Conservation (phyloP, 208 protist species). For the Leishmania tarentolae region DNA sequence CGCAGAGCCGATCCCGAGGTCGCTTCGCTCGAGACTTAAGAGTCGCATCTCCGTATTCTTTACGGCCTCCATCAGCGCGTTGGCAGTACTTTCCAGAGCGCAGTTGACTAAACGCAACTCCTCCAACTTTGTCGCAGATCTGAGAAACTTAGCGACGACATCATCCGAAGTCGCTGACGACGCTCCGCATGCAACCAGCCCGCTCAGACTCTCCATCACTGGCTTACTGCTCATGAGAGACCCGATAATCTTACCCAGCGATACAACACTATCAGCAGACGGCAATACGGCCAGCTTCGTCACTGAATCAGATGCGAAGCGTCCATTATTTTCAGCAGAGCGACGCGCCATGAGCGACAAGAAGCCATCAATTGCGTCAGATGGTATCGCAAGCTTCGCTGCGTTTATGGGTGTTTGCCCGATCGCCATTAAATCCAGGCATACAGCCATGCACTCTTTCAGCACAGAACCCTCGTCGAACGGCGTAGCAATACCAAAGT, state of each 20-base stretch:
- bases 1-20: conserved; percentile 41
- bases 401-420: not conserved
- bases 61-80: conserved; percentile 24
- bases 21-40: conserved; percentile 57
- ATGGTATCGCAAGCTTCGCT: conserved; percentile 20
- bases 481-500: conserved; percentile 12
- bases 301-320: not conserved
- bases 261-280: conserved; percentile 1
- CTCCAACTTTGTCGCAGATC: conserved; percentile 10
- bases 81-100: conserved; percentile 10
- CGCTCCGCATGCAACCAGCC: conserved; percentile 7
- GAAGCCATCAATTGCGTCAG: conserved; percentile 10
- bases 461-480: not conserved
- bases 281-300: conserved; percentile 14
- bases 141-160: not conserved
- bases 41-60: conserved; percentile 25
- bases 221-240: conserved; percentile 16
- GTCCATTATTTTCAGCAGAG: not conserved
- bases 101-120: conserved; percentile 16
- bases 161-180: not conserved
- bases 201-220: conserved; percentile 4
- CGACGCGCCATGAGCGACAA: conserved; percentile 24
- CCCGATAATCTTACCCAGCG: conserved; percentile 15
- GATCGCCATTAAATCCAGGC: not conserved
- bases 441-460: conserved; percentile 1